Base-by-base conservation (phyloP, 208 protist species). In the Plasmodiophora brassicae region DNA sequence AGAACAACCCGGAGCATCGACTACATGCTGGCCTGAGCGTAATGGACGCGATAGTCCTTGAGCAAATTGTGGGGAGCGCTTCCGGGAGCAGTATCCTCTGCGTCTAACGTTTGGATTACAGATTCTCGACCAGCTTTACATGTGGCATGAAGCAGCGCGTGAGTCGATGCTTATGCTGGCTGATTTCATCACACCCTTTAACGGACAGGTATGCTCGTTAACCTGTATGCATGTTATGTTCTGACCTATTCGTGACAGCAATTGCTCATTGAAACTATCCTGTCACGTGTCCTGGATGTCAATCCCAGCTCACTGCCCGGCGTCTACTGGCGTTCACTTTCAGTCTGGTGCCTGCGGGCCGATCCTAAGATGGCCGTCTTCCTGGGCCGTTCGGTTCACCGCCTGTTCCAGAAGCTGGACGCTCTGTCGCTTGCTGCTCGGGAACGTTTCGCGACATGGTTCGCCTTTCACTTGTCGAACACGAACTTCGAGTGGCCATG, bases 41-140 rank as follows among this genome's bases (percentile, higher is more conserved):
- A n/a, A n/a, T 78, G 10, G 65, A 78, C n/a, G 65, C 65, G 32
- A 44, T 78, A 44, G n/a, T 78, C n/a, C n/a, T 78, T n/a, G 65
- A 78, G n/a, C 65, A 78, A 78, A 32, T n/a, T 78, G 5, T 5
- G 65, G 25, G 32, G n/a, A 14, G 65, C 5, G 32, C 65, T 5
- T 78, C 41, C 41, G 5, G 32, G 14, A 36, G n/a, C 5, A 32
- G 41, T 38, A 44, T 5, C 5, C 14, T 36, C 41, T 78, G 65
- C 65, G 5, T 44, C 32, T 78, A 44, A 36, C n/a, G 65, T 78
- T 8, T 8, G 5, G 32, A 38, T 78, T 78, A 38, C n/a, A 78
- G 65, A 38, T 78, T 5, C 32, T 78, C n/a, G 65, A 78, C n/a
- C 65, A 78, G 65, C 65, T 78, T 5, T 78, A 78, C n/a, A 32